phyloP scores from a whole-genome alignment of 2,329 filamentous ascomycete species.

The Colletotrichum sp. region DNA sequence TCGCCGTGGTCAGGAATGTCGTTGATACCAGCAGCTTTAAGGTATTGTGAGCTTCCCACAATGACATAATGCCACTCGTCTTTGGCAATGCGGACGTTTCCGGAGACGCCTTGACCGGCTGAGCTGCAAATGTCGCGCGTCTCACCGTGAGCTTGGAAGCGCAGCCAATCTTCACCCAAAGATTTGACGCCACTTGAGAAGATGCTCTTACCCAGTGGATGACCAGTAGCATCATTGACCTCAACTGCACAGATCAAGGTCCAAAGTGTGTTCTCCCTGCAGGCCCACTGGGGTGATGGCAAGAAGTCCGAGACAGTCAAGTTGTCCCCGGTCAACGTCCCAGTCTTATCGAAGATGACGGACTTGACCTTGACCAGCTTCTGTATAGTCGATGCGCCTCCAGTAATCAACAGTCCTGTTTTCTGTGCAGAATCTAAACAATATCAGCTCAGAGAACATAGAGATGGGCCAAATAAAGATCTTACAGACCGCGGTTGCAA shows the following conservation, averaged over 20 bases:
- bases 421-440: background rate
- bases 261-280: background rate
- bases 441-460: background rate
- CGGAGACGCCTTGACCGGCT: background rate
- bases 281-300: background rate
- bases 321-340: background rate
- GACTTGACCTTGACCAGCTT: background rate
- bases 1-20: background rate
- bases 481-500: background rate
- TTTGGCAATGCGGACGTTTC: background rate
- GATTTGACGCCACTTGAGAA: background rate
- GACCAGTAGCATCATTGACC: background rate
- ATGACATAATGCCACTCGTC: background rate
- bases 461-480: background rate
- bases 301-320: background rate
- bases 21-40: background rate
- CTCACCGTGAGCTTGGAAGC: background rate
- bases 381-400: background rate
- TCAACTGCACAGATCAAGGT: background rate
- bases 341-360: background rate
- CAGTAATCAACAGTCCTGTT: background rate
- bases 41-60: background rate
- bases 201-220: background rate
- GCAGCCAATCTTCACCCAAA: background rate
- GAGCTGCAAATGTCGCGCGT: background rate